A percentile compares a stretch with the other conserved stretches of the same genome.
These are phyloP conservation scores for Bryum argenteum DNA, from an alignment of 225 moss, liverwort and hornwort genomes.

Conservation along the genomic window DNA sequence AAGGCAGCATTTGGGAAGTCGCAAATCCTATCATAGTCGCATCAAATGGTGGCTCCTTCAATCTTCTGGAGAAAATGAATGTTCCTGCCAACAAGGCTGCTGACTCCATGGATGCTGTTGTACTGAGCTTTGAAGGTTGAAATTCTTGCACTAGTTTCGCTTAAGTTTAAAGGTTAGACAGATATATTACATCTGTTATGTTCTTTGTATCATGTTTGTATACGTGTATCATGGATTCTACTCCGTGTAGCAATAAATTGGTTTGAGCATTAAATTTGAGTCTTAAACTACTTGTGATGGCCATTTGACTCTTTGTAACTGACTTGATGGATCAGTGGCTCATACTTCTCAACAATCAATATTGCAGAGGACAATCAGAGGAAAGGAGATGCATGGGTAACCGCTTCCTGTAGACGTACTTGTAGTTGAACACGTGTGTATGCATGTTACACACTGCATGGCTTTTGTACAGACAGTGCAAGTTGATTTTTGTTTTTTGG, in stretches of 20 bases:
- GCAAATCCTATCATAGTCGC: not conserved
- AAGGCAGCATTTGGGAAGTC: conserved; percentile 38
- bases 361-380: no score
- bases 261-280: not conserved
- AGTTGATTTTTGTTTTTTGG: no score
- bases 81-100: not conserved
- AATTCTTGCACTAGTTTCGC: not conserved
- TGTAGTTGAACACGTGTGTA: no score
- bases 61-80: conserved; percentile 27
- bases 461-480: no score
- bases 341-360: no score
- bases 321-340: no score
- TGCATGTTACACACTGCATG: no score
- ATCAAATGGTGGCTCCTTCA: not conserved
- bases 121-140: conserved; percentile 41
- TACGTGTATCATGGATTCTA: not conserved
- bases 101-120: conserved; percentile 34
- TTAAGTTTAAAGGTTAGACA: not conserved
- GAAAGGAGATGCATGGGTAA: no score
- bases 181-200: not conserved
- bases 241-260: not conserved
- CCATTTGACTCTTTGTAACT: no score
- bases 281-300: not conserved
- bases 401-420: no score
- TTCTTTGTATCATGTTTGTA: not conserved